Evolutionary conservation across 345 rosid species (phyloP).

Genomic region (Camelina sativa): DNA sequence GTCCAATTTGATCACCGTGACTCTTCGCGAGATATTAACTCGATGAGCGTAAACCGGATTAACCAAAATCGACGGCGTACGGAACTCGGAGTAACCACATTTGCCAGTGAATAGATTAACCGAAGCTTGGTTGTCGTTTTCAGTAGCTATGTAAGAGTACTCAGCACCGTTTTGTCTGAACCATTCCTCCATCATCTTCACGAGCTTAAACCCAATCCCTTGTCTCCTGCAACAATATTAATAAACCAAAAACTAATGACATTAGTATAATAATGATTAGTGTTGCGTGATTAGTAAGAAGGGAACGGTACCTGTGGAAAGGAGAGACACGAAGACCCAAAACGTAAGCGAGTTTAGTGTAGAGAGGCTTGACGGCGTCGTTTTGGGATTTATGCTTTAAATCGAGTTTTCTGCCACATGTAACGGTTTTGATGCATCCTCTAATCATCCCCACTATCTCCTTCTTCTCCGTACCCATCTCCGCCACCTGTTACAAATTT

Average conservation of each 20-base stretch:
- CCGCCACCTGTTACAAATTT: conserved; percentile 74
- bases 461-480: conserved; percentile 59
- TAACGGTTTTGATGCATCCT: conserved; percentile 93
- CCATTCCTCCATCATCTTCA: conserved; percentile 74
- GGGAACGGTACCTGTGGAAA: conserved; percentile 59
- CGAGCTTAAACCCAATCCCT: conserved; percentile 84
- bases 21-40: conserved; percentile 46
- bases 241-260: background rate
- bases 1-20: conserved; percentile 53
- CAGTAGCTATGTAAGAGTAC: conserved; percentile 91
- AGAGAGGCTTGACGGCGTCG: conserved; percentile 43
- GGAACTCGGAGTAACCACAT: conserved; percentile 89
- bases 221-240: conserved; percentile 58
- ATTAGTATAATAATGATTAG: no score
- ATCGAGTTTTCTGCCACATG: conserved; percentile 69
- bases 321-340: conserved; percentile 96
- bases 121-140: conserved; percentile 85
- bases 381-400: conserved; percentile 31
- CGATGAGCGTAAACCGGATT: conserved; percentile 91
- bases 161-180: conserved; percentile 83
- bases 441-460: conserved; percentile 92
- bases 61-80: conserved; percentile 83
- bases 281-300: conserved; percentile 10
- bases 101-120: conserved; percentile 78
- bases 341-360: conserved; percentile 87